phyloP scores from a whole-genome alignment of 306 rosid species.

The Casuarina glauca region DNA sequence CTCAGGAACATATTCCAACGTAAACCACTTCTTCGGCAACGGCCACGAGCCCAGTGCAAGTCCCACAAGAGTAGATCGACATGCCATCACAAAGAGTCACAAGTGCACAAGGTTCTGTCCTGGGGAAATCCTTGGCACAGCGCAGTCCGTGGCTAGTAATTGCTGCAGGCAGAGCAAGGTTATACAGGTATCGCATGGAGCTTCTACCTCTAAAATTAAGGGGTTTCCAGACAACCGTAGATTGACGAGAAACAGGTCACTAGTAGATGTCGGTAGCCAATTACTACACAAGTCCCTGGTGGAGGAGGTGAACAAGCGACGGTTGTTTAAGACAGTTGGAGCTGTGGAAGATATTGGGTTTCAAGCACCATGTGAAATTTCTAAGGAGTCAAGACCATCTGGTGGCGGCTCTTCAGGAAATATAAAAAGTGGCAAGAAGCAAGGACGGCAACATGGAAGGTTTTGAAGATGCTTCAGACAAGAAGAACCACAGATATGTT shows the following conservation, averaged over 20 bases:
- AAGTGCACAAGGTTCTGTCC: constrained; percentile 57
- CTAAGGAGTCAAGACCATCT: constrained; percentile 28
- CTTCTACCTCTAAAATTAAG: constrained; percentile 41
- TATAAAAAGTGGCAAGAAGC: constrained; percentile 34
- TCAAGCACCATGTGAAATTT: constrained; percentile 55
- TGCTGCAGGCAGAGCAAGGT: constrained; percentile 40
- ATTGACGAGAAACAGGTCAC: constrained; percentile 66
- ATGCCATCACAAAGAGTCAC: constrained; percentile 40
- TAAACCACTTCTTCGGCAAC: constrained; percentile 45
- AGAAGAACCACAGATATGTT: constrained; percentile 3
- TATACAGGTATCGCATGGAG: constrained; percentile 28
- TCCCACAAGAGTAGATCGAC: constrained; percentile 44
- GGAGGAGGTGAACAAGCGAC: constrained; percentile 70
- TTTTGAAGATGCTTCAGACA: constrained; percentile 15
- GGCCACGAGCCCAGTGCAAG: constrained; percentile 41
- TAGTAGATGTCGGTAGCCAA: constrained; percentile 73
- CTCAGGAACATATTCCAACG: constrained; percentile 60
- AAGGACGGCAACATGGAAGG: constrained; percentile 21
- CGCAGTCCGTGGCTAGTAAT: constrained; percentile 17
- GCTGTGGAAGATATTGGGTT: constrained; percentile 79
- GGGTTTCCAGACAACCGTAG: constrained; percentile 38
- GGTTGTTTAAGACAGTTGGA: constrained; percentile 78
- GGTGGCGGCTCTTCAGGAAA: constrained; percentile 21
- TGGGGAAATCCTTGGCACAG: constrained; percentile 35
- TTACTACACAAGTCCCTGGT: constrained; percentile 66